Evolutionary conservation across 495 filamentous ascomycete species (phyloP).

Genomic region (Darksidea phi): DNA sequence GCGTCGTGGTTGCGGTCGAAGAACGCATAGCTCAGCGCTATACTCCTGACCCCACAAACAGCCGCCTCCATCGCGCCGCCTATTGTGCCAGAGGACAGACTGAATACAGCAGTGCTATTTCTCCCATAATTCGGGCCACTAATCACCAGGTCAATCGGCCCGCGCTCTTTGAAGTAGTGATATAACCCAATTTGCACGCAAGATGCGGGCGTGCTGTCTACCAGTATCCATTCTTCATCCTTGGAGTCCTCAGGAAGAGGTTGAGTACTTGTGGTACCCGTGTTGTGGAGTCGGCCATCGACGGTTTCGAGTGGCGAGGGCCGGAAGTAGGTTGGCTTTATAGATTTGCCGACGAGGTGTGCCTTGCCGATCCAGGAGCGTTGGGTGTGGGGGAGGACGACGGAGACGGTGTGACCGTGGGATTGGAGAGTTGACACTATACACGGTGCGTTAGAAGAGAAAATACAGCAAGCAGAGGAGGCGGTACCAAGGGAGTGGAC

Average conservation of each 20-base stretch:
- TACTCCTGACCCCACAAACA: constrained; percentile 70
- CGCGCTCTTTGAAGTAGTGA: constrained; percentile 79
- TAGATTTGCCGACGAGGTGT: constrained; percentile 81
- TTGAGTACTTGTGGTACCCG: constrained; percentile 62
- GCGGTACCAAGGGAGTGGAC: constrained; percentile 78
- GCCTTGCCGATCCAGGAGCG: constrained; percentile 98
- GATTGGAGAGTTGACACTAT: constrained; percentile 74
- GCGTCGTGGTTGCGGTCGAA: constrained; percentile 77
- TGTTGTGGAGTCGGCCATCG: constrained; percentile 55
- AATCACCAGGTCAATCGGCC: constrained; percentile 80
- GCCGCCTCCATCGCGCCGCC: constrained; percentile 91
- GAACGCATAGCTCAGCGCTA: constrained; percentile 88
- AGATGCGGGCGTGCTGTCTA: constrained; percentile 82
- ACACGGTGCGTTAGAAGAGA: constrained; percentile 83
- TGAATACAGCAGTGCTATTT: constrained; percentile 89
- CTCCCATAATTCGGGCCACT: constrained; percentile 92
- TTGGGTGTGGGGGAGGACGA: constrained; percentile 86
- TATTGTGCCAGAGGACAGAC: constrained; percentile 83
- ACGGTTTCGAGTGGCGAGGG: constrained; percentile 50
- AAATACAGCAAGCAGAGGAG: constrained; percentile 71
- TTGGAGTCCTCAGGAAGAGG: constrained; percentile 52
- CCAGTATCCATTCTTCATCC: constrained; percentile 88
- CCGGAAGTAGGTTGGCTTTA: constrained; percentile 88
- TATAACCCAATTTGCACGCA: constrained; percentile 88
- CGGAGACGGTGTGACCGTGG: constrained; percentile 79